Evolutionary conservation across 306 rosid genomes (phyloP).

Genomic region (Prunus mume): DNA sequence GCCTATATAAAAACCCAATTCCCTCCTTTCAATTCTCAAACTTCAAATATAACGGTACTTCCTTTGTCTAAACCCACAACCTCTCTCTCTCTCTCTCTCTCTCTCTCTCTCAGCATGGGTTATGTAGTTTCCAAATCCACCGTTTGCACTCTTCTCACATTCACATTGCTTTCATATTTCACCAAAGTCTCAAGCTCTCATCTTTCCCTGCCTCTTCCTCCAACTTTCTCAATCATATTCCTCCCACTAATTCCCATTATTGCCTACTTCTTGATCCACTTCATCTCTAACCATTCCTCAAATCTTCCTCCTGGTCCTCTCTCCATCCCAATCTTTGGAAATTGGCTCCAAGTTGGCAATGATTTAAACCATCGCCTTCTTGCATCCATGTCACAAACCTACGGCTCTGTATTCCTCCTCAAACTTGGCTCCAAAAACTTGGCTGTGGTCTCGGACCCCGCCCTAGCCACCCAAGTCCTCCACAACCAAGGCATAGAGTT

Average conservation of each 20-base stretch:
- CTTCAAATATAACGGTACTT: no score
- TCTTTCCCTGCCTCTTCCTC: slow-evolving; percentile 11
- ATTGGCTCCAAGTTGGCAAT: slow-evolving; percentile 84
- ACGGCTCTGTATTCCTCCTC: slow-evolving; percentile 62
- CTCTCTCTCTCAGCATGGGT: slow-evolving; percentile 23
- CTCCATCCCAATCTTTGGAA: slow-evolving; percentile 70
- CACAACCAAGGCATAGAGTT: slow-evolving; percentile 79
- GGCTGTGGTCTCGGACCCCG: slow-evolving; percentile 63
- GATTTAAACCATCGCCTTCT: slow-evolving; percentile 75
- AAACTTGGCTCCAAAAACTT: slow-evolving; percentile 74
- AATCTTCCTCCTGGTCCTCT: slow-evolving; percentile 65
- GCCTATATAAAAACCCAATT: slow-evolving; percentile 11
- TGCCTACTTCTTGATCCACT: slow-evolving; percentile 16
- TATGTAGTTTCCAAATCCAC: slow-evolving; percentile 28
- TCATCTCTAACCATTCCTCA: slow-evolving; percentile 9
- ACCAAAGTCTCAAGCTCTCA: slow-evolving; percentile 7
- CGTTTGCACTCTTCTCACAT: slow-evolving; percentile 22
- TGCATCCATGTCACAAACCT: slow-evolving; percentile 55
- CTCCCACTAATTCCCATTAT: slow-evolving; percentile 13
- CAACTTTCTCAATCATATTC: not conserved
- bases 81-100: not conserved
- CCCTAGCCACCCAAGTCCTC: slow-evolving; percentile 66
- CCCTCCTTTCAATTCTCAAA: not conserved
- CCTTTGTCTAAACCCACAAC: not conserved
- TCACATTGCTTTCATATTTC: slow-evolving; percentile 20